Conservation (phyloP, 805 yeast species). For the Metschnikowia continentalis region DNA sequence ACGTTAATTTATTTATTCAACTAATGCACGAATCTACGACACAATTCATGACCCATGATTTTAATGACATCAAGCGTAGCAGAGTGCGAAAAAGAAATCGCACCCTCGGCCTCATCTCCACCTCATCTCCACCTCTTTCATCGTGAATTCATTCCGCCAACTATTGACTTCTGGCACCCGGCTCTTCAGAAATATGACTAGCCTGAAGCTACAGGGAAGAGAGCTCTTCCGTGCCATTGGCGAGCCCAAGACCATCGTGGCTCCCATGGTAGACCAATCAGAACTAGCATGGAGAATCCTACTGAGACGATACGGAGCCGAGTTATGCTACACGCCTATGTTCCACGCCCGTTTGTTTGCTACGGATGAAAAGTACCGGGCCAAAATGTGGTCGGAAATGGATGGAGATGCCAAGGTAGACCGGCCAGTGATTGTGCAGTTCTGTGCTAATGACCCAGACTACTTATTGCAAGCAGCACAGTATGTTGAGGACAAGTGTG, state of each 20-base stretch:
- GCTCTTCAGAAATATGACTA: slow-evolving; percentile 11
- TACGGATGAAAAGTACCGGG: slow-evolving; percentile 74
- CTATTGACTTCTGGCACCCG: neutral
- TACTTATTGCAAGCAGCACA: slow-evolving; percentile 76
- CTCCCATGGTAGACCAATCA: slow-evolving; percentile 98
- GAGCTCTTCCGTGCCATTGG: slow-evolving; percentile 67
- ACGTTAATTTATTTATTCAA: slow-evolving; percentile 1
- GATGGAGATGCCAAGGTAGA: slow-evolving; percentile 73
- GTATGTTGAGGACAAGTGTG: slow-evolving; percentile 76
- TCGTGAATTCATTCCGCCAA: slow-evolving; percentile 4
- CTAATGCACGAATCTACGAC: neutral
- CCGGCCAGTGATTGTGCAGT: slow-evolving; percentile 88
- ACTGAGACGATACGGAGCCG: slow-evolving; percentile 86
- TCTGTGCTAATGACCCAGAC: slow-evolving; percentile 95
- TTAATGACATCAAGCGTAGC: no score
- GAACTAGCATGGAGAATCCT: slow-evolving; percentile 94
- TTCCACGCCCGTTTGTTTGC: slow-evolving; percentile 89
- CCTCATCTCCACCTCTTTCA: slow-evolving; percentile 2
- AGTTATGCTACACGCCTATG: slow-evolving; percentile 95
- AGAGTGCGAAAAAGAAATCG: slow-evolving; percentile 1
- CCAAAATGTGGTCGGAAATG: slow-evolving; percentile 60
- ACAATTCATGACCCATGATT: neutral
- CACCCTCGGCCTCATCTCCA: slow-evolving; percentile 4
- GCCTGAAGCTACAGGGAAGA: slow-evolving; percentile 49
- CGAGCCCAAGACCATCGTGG: slow-evolving; percentile 77